phyloP scores from a whole-genome alignment of 805 yeast genomes.

The Starmerella cellae region DNA sequence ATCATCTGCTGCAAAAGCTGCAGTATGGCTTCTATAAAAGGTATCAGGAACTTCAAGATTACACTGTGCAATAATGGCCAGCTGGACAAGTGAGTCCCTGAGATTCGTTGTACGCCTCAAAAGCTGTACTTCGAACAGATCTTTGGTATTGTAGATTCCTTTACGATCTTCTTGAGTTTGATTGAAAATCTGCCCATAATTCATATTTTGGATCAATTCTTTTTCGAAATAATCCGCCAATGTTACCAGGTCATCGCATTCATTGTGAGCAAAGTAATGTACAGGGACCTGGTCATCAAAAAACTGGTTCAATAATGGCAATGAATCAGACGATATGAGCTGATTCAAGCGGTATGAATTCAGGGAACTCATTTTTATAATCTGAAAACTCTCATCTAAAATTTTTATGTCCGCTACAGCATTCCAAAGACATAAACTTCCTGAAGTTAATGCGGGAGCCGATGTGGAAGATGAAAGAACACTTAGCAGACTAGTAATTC shows the following conservation, averaged over 20 bases:
- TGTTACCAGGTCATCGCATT: background rate
- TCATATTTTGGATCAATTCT: background rate
- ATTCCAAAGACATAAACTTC: conserved; percentile 7
- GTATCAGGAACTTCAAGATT: background rate
- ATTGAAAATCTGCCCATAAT: no score
- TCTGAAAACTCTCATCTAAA: conserved; percentile 10
- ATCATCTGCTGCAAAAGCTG: conserved; percentile 8
- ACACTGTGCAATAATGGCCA: background rate
- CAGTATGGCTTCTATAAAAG: background rate
- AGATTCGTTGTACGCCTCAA: no score
- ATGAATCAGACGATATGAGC: background rate
- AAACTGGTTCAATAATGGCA: background rate
- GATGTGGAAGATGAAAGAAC: background rate
- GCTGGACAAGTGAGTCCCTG: background rate
- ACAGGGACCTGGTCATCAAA: background rate
- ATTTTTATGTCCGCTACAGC: background rate
- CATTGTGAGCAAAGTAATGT: background rate
- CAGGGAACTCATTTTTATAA: background rate
- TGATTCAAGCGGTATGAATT: conserved; percentile 2
- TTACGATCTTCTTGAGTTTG: no score
- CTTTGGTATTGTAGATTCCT: no score
- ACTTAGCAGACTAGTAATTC: background rate
- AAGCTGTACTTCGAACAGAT: no score
- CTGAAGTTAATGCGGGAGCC: conserved; percentile 3
- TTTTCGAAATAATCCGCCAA: background rate